Evolutionary conservation across 2,329 filamentous ascomycete species (phyloP).

Genomic region (Ophiocordyceps camponoti-leonardi): DNA sequence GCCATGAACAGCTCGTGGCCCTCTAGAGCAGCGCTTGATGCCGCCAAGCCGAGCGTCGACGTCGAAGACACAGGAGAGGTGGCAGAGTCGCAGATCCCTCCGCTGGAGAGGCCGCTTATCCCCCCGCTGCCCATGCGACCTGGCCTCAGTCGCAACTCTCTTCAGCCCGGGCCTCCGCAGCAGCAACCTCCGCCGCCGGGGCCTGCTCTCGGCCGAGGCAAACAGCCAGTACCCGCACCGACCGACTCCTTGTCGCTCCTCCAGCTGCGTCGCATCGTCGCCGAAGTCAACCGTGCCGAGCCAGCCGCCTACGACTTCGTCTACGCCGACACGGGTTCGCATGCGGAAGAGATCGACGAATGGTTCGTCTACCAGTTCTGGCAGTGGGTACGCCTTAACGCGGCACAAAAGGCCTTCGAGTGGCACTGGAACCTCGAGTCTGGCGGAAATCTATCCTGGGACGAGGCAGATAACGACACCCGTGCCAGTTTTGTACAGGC

Average conservation of each 20-base stretch:
- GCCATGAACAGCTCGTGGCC: slow-evolving; percentile 29
- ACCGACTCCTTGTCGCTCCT: slow-evolving; percentile 59
- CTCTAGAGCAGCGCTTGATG: slow-evolving; percentile 13
- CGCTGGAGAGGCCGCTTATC: slow-evolving; percentile 15
- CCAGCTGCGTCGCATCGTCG: slow-evolving; percentile 56
- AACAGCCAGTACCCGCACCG: slow-evolving; percentile 15
- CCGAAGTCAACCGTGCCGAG: slow-evolving; percentile 54
- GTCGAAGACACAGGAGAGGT: slow-evolving; percentile 23
- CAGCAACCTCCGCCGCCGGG: background rate
- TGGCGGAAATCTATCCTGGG: slow-evolving; percentile 35
- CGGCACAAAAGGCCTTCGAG: slow-evolving; percentile 61
- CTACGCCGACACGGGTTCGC: slow-evolving; percentile 54
- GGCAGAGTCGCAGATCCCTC: slow-evolving; percentile 13
- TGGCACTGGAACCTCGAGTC: slow-evolving; percentile 49
- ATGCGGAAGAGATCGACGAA: slow-evolving; percentile 85
- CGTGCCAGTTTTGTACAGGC: slow-evolving; percentile 38
- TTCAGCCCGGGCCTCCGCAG: slow-evolving; percentile 7
- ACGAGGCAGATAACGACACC: slow-evolving; percentile 39
- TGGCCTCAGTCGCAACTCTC: slow-evolving; percentile 8
- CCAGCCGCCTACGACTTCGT: slow-evolving; percentile 71
- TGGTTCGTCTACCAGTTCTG: slow-evolving; percentile 91
- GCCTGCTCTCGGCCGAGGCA: slow-evolving; percentile 1
- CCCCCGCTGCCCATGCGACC: slow-evolving; percentile 5
- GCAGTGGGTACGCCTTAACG: slow-evolving; percentile 64
- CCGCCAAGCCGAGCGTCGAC: slow-evolving; percentile 15